phyloP scores from a whole-genome alignment of 2,329 filamentous ascomycete genomes.

The Harringtonia lauricola region DNA sequence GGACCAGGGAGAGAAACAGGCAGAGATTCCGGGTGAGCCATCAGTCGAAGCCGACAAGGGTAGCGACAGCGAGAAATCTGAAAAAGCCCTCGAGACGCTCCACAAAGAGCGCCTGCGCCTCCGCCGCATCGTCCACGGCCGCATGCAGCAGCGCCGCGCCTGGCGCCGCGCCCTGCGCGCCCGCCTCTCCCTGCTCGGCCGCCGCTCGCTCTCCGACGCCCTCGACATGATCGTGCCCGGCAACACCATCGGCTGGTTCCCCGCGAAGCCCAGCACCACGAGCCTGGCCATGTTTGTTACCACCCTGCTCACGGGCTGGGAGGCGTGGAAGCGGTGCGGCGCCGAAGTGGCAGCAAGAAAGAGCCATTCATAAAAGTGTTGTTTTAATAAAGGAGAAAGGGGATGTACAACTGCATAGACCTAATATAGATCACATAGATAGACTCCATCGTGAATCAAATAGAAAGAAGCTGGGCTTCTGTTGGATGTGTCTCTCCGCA shows the following conservation, averaged over 20 bases:
- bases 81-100: not conserved
- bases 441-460: no score
- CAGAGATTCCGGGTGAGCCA: no score
- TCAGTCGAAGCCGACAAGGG: conserved; percentile 19
- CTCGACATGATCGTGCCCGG: conserved; percentile 55
- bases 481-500: no score
- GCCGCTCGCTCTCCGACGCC: conserved; percentile 41
- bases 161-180: conserved; percentile 4
- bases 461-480: no score
- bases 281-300: conserved; percentile 49
- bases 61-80: conserved; percentile 10
- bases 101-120: conserved; percentile 25
- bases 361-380: not conserved
- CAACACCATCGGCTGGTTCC: conserved; percentile 48
- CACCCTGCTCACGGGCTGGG: conserved; percentile 47
- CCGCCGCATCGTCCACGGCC: conserved; percentile 20
- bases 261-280: conserved; percentile 37
- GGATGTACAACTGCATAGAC: not conserved
- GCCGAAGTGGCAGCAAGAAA: conserved; percentile 1
- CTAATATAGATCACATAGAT: not conserved
- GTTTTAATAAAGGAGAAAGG: no score
- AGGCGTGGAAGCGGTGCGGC: conserved; percentile 43
- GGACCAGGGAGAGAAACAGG: no score
- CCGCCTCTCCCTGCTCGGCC: conserved; percentile 25
- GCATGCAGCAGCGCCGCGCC: conserved; percentile 21